These are phyloP conservation scores for Persicaria maculosa DNA, from an alignment of 148 eudicot species.

Conservation along the genomic window DNA sequence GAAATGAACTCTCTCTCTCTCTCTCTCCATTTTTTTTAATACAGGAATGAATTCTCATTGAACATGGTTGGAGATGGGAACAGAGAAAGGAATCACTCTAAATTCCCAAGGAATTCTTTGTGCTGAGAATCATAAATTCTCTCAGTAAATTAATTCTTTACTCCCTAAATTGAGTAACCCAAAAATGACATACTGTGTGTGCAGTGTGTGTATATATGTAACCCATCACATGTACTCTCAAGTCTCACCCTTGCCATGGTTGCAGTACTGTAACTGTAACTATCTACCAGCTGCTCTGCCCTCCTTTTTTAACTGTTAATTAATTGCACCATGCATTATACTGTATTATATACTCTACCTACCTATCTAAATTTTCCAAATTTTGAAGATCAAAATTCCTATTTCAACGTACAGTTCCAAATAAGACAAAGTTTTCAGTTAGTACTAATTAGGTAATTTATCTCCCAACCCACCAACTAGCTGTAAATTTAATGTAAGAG, in stretches of 20 bases:
- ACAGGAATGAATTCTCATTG: neutral
- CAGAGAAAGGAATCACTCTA: neutral
- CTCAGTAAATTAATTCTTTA: neutral
- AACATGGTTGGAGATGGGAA: neutral
- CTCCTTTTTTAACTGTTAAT: neutral
- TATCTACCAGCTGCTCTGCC: neutral
- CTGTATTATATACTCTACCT: neutral
- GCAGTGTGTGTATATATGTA: too few relatives aligned
- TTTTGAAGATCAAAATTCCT: conserved; percentile 11
- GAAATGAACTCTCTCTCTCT: too few relatives aligned
- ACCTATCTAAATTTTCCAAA: neutral
- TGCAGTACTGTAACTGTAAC: neutral
- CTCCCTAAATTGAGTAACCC: neutral
- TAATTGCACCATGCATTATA: neutral
- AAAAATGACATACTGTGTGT: conserved; percentile 4
- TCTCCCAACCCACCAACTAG: neutral
- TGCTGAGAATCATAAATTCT: conserved; percentile 7
- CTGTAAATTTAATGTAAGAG: too few relatives aligned
- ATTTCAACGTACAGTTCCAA: neutral
- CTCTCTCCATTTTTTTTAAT: too few relatives aligned
- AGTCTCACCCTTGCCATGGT: neutral
- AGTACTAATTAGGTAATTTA: neutral
- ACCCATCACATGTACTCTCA: neutral
- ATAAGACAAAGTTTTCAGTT: conserved; percentile 1
- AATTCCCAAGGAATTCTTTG: conserved; percentile 9